Evolutionary conservation across 2,329 filamentous ascomycete species (phyloP).

Genomic region (Microdochium paspali): DNA sequence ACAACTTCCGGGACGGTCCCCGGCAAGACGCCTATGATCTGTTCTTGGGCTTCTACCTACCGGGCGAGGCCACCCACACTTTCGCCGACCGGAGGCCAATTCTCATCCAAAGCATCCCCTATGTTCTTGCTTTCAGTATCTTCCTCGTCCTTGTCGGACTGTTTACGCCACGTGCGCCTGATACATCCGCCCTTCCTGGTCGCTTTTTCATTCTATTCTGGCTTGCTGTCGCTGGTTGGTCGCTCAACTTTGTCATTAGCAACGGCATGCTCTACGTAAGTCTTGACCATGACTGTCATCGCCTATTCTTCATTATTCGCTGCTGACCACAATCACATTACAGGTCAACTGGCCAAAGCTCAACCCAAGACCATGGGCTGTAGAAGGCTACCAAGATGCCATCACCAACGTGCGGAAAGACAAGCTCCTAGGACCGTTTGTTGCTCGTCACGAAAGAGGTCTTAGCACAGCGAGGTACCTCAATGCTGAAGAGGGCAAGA

Average conservation of each 20-base stretch:
- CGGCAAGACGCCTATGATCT: constrained; percentile 93
- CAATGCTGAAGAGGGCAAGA: constrained; percentile 94
- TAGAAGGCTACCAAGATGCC: constrained; percentile 83
- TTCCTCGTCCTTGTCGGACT: constrained; percentile 73
- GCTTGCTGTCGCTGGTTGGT: constrained; percentile 60
- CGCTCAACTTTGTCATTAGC: constrained; percentile 64
- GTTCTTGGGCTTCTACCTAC: constrained; percentile 80
- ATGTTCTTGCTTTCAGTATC: constrained; percentile 74
- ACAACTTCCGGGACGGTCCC: constrained; percentile 92
- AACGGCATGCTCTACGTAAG: constrained; percentile 94
- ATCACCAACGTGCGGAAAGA: constrained; percentile 76
- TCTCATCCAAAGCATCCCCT: constrained; percentile 87
- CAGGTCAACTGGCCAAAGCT: constrained; percentile 98
- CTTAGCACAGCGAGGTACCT: constrained; percentile 74
- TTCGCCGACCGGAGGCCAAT: constrained; percentile 81
- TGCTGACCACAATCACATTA: constrained; percentile 8
- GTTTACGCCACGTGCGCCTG: constrained; percentile 62
- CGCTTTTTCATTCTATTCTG: constrained; percentile 77
- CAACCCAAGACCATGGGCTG: constrained; percentile 76
- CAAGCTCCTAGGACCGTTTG: constrained; percentile 66
- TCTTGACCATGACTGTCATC: constrained; percentile 12
- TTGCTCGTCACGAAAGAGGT: constrained; percentile 69
- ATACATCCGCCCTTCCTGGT: constrained; percentile 70
- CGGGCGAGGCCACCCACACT: constrained; percentile 48
- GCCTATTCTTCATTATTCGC: not conserved